These are phyloP conservation scores for Carallia brachiata DNA, from an alignment of 345 rosid genomes.

Conservation along the genomic window DNA sequence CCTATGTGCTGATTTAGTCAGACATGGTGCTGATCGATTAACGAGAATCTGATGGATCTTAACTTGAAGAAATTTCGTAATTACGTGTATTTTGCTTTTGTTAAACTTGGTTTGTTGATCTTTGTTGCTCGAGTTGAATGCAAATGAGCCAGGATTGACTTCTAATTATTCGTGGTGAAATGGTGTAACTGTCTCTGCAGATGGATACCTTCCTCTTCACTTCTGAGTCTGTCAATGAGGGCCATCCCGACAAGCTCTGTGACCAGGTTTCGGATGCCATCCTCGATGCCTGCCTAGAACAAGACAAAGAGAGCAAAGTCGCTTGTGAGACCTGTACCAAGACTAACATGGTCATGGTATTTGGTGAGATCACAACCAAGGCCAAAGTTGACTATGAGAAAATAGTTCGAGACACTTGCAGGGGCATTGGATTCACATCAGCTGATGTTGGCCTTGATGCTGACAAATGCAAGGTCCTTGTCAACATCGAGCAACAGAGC, in stretches of 20 bases:
- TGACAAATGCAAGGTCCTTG: constrained; percentile 68
- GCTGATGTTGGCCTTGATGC: constrained; percentile 82
- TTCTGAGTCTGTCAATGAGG: constrained; percentile 80
- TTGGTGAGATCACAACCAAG: constrained; percentile 78
- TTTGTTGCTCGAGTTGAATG: too few relatives aligned
- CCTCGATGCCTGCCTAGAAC: constrained; percentile 79
- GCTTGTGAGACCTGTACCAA: constrained; percentile 84
- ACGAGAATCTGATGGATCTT: too few relatives aligned
- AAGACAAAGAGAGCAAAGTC: constrained; percentile 83
- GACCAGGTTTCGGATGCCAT: constrained; percentile 83
- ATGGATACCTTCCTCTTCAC: constrained; percentile 82
- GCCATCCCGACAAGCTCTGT: constrained; percentile 82
- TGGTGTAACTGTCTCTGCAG: too few relatives aligned
- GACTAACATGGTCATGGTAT: constrained; percentile 85
- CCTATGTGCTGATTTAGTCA: too few relatives aligned
- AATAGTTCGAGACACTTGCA: constrained; percentile 70
- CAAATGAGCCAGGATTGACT: too few relatives aligned
- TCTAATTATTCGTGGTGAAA: too few relatives aligned
- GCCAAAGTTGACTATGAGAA: constrained; percentile 70
- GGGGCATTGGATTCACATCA: constrained; percentile 66
- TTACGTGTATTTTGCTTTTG: too few relatives aligned
- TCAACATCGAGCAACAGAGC: constrained; percentile 76
- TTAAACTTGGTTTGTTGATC: too few relatives aligned
- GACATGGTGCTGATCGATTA: too few relatives aligned
- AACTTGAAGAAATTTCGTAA: too few relatives aligned